These are phyloP conservation scores for Cucumis melo DNA, from an alignment of 306 rosid species.

Conservation along the genomic window DNA sequence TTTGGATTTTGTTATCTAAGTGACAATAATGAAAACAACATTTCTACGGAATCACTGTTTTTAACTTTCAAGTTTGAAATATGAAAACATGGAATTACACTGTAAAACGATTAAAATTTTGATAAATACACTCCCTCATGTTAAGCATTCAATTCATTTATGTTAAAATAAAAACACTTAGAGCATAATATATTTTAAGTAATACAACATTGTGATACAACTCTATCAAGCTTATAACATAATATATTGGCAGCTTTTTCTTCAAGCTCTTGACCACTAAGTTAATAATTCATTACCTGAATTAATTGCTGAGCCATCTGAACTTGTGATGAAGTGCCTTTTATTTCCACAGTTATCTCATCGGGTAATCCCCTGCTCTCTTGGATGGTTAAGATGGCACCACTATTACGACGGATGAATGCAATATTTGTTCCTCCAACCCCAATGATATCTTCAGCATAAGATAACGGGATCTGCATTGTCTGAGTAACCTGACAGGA, in stretches of 20 bases:
- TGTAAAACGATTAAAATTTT: not conserved
- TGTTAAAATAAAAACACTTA: no score
- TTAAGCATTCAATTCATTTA: no score
- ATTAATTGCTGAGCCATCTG: slow-evolving; percentile 82
- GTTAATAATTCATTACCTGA: slow-evolving; percentile 37
- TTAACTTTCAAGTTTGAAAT: not conserved
- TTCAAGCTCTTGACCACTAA: not conserved
- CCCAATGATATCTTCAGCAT: slow-evolving; percentile 93
- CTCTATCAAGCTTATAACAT: no score
- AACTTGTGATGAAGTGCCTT: slow-evolving; percentile 85
- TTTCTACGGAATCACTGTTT: no score
- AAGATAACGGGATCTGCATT: slow-evolving; percentile 91
- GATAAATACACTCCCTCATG: not conserved
- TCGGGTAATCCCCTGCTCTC: slow-evolving; percentile 84
- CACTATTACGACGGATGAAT: slow-evolving; percentile 80
- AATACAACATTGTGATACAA: no score
- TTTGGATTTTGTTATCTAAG: not conserved
- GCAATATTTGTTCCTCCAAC: slow-evolving; percentile 85
- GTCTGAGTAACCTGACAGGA: slow-evolving; percentile 73
- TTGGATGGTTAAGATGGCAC: slow-evolving; percentile 82
- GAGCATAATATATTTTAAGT: no score
- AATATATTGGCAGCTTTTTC: no score
- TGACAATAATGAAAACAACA: not conserved
- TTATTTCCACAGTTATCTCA: slow-evolving; percentile 87
- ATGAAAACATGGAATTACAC: not conserved